Percentiles rank a stretch among this genome's conserved stretches.
phyloP scores from a whole-genome alignment of 2,329 filamentous ascomycete species.

The Claviceps africana region DNA sequence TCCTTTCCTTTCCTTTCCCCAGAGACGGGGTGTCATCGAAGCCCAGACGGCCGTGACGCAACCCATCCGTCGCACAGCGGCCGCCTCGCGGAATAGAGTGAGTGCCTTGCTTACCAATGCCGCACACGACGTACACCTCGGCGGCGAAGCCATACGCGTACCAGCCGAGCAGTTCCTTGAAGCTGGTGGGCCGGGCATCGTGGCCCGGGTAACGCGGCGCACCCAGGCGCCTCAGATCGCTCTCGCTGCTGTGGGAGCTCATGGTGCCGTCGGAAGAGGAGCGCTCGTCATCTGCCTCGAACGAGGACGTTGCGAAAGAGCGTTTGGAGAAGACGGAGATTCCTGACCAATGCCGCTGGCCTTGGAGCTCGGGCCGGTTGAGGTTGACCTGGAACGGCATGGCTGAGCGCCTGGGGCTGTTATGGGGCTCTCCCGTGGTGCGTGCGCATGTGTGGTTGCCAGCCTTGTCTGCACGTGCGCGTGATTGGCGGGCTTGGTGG shows the following conservation, averaged over 20 bases:
- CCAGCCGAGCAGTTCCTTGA: conserved; percentile 81
- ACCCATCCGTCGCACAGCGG: background rate
- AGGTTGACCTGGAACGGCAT: conserved; percentile 13
- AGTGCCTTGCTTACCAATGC: conserved; percentile 40
- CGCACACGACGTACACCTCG: conserved; percentile 88
- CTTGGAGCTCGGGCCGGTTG: conserved; percentile 27
- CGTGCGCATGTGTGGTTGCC: background rate
- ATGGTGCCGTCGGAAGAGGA: conserved; percentile 27
- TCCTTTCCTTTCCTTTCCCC: no score
- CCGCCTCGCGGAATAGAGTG: background rate
- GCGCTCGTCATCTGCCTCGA: conserved; percentile 57
- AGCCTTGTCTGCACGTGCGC: background rate
- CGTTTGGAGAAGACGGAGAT: conserved; percentile 39
- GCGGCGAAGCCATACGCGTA: conserved; percentile 94
- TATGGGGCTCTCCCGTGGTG: background rate
- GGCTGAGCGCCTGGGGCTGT: background rate
- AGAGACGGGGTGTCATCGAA: background rate
- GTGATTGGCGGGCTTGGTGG: conserved; percentile 1
- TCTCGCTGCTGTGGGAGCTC: conserved; percentile 23
- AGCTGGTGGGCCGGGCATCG: conserved; percentile 76
- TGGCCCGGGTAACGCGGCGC: conserved; percentile 58
- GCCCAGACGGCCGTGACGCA: background rate
- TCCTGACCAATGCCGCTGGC: conserved; percentile 31
- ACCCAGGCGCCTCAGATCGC: conserved; percentile 20
- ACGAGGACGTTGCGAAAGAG: conserved; percentile 45